phyloP scores from a whole-genome alignment of 495 filamentous ascomycete genomes.

The Daldinia loculata region DNA sequence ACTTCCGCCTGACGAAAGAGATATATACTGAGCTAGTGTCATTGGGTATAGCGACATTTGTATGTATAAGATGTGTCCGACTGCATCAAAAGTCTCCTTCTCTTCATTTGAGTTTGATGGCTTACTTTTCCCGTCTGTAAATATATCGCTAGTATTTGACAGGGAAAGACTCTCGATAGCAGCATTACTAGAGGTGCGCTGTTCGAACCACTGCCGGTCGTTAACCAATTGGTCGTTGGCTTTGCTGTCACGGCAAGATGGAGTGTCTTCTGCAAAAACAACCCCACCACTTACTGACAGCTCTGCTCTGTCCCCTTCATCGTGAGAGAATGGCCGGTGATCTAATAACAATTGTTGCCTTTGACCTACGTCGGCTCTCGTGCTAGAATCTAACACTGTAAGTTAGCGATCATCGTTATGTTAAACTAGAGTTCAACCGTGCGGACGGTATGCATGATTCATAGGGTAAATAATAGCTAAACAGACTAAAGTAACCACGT shows the following conservation, averaged over 20 bases:
- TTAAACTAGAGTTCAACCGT: not conserved
- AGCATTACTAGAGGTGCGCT: conserved; percentile 48
- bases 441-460: not conserved
- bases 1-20: conserved; percentile 14
- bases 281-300: conserved; percentile 35
- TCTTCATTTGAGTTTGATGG: conserved; percentile 48
- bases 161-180: conserved; percentile 47
- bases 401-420: conserved; percentile 2
- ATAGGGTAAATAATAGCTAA: not conserved
- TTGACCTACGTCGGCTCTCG: not conserved
- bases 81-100: conserved; percentile 45
- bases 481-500: conserved; percentile 11
- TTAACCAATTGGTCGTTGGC: not conserved
- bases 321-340: conserved; percentile 33
- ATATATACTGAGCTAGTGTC: conserved; percentile 57
- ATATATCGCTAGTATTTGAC: conserved; percentile 56
- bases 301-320: conserved; percentile 12
- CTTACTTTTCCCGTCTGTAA: conserved; percentile 60
- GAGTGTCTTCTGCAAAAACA: conserved; percentile 44
- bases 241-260: conserved; percentile 1
- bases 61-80: conserved; percentile 61
- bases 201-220: conserved; percentile 43
- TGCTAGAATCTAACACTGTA: conserved; percentile 10
- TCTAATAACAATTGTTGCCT: conserved; percentile 35
- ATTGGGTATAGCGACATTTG: conserved; percentile 67